These are phyloP conservation scores for Apiospora saccharicola DNA, from an alignment of 2,329 filamentous ascomycete genomes.

Conservation along the genomic window DNA sequence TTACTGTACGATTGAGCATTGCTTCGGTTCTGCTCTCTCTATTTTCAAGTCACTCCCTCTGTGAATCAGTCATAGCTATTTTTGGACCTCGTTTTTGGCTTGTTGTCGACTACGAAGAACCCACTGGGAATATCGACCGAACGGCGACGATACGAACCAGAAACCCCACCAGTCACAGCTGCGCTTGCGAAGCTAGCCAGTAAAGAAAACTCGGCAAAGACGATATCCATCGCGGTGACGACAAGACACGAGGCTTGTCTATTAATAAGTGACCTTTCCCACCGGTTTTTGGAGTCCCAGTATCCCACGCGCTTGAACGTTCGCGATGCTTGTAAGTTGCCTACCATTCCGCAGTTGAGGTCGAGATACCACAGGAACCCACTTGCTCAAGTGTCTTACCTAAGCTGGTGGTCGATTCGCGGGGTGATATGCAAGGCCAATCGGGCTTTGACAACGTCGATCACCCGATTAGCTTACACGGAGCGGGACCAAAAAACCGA, in stretches of 20 bases:
- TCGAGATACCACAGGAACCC: conserved; percentile 5
- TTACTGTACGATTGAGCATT: conserved; percentile 14
- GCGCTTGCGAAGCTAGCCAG: not conserved
- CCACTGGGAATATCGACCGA: conserved; percentile 1
- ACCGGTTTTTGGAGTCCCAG: not conserved
- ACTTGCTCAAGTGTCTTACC: conserved; percentile 14
- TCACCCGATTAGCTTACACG: not conserved
- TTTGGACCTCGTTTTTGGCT: conserved; percentile 12
- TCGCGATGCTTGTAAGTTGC: conserved; percentile 16
- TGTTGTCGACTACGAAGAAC: conserved; percentile 1
- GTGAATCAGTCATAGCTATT: conserved; percentile 1
- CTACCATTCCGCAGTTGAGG: not conserved
- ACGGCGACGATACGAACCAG: not conserved
- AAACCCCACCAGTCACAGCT: conserved; percentile 6
- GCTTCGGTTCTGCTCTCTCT: conserved; percentile 9
- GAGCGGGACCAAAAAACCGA: not conserved
- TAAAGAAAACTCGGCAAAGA: conserved; percentile 1
- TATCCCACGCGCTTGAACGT: not conserved
- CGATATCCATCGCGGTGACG: conserved; percentile 3
- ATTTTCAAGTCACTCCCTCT: conserved; percentile 17
- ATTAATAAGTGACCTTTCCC: conserved; percentile 4
- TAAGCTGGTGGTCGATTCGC: not conserved
- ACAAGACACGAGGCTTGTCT: conserved; percentile 18
- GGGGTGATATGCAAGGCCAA: not conserved
- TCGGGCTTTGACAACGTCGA: conserved; percentile 5